Base-by-base conservation (phyloP, 371 early-diverging fungal genomes). In the Sporodiniella umbellata region DNA sequence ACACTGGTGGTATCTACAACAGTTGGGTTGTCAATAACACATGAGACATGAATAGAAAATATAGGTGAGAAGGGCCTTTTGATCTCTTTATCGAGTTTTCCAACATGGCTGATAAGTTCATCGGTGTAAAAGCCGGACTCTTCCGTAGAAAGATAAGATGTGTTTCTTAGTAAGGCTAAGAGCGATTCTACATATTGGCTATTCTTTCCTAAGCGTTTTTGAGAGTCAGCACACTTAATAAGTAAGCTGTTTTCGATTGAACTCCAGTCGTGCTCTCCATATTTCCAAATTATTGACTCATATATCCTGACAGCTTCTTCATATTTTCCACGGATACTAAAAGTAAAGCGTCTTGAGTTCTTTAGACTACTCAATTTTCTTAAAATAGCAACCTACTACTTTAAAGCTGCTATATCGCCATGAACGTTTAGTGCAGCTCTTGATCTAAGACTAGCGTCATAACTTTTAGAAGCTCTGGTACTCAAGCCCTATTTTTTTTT, bases 341-440 rank as follows among this genome's bases (percentile, higher is more conserved):
- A 21, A 0, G 11, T 26, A 33, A 25, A 15, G n/a, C 39, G n/a
- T 21, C 21, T 28, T 28, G 30, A n/a, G n/a, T n/a, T n/a, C n/a
- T n/a, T n/a, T n/a, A n/a, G n/a, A n/a, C n/a, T n/a, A n/a, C n/a
- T n/a, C n/a, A n/a, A n/a, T n/a, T n/a, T n/a, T n/a, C n/a, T n/a
- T n/a, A n/a, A n/a, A n/a, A n/a, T n/a, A n/a, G n/a, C n/a, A n/a
- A 64, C 86, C 58, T 83, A 92, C 89, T 83, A 90, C 64, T 87
- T 81, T 8, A 89, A 59, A 2, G 83, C 77, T 0, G 93, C 92
- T 40, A 90, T 81, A 53, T 92, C 92, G 2, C 85, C 81, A 47
- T 86, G 86, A 11, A 89, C 63, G 12, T 83, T 75, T 17, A 83
- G 46, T 0, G 81, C 81, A 0, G 87, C 82, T 45, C 85, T 76